Evolutionary conservation across 306 rosid species (phyloP).

Genomic region (Cucumis sativus): DNA sequence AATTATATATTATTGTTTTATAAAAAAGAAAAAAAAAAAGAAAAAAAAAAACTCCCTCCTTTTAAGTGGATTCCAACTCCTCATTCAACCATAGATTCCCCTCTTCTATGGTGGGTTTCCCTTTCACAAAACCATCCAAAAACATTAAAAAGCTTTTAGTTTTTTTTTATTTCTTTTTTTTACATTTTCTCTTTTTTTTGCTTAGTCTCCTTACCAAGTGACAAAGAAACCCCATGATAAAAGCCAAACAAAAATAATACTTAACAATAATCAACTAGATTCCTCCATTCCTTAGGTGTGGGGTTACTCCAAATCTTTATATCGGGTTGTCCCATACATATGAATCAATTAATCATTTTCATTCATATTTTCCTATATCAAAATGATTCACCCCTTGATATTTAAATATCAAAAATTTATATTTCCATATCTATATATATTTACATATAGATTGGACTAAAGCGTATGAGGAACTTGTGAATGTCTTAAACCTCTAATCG

Average conservation of each 20-base stretch:
- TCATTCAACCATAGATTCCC: constrained; percentile 49
- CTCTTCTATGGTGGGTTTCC: not conserved
- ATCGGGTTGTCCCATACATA: not conserved
- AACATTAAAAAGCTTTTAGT: not conserved
- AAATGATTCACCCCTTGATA: not conserved
- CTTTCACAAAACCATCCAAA: constrained; percentile 9
- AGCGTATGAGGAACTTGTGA: no score
- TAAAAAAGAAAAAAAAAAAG: not conserved
- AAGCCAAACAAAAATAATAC: not conserved
- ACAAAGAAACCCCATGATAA: constrained; percentile 5
- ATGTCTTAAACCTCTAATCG: no score
- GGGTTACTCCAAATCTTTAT: not conserved
- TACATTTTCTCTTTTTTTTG: not conserved
- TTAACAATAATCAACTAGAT: not conserved
- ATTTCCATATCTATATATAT: not conserved
- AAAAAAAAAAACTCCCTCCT: constrained; percentile 30
- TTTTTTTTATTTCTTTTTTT: no score
- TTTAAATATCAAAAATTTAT: not conserved
- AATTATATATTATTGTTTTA: not conserved
- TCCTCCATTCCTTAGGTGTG: not conserved
- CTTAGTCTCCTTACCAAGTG: constrained; percentile 1
- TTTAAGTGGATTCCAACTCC: constrained; percentile 99
- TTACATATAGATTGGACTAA: no score
- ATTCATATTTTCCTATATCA: not conserved
- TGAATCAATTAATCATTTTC: not conserved